phyloP scores from a whole-genome alignment of 1,284 basidiomycete species.

The Ganoderma sinense region DNA sequence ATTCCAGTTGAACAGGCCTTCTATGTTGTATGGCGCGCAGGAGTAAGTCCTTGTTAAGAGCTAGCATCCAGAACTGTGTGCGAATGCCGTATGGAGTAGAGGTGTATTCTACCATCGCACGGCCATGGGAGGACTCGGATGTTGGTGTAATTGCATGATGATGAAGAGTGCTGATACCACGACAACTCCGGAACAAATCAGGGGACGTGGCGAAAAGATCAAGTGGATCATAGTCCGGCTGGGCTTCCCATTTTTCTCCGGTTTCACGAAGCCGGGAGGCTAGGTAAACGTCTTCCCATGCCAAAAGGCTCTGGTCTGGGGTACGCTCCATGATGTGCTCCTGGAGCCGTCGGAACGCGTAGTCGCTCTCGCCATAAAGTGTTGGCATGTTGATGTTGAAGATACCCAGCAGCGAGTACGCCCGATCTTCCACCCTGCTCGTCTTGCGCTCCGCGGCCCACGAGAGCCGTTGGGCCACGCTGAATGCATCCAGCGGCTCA shows the following conservation, averaged over 20 bases:
- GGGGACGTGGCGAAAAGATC: too few species aligned
- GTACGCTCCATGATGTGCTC: background rate
- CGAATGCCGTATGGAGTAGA: background rate
- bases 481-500: background rate
- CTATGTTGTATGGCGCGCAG: too few species aligned
- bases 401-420: constrained; percentile 20
- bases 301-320: background rate
- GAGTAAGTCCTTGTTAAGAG: background rate
- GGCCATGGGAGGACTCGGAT: too few species aligned
- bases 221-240: too few species aligned
- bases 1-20: background rate
- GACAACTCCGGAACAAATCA: too few species aligned
- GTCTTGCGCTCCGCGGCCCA: background rate
- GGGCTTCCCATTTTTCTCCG: too few species aligned
- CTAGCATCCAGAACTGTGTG: background rate
- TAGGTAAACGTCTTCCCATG: background rate
- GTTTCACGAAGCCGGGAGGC: too few species aligned
- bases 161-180: too few species aligned
- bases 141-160: too few species aligned
- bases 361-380: background rate
- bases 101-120: too few species aligned
- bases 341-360: background rate
- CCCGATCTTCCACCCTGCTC: constrained; percentile 16
- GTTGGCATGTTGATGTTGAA: constrained; percentile 15
- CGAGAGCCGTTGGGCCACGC: constrained; percentile 9